Base-by-base conservation (phyloP, 805 yeast species). In the Tetrapisispora phaffii region DNA sequence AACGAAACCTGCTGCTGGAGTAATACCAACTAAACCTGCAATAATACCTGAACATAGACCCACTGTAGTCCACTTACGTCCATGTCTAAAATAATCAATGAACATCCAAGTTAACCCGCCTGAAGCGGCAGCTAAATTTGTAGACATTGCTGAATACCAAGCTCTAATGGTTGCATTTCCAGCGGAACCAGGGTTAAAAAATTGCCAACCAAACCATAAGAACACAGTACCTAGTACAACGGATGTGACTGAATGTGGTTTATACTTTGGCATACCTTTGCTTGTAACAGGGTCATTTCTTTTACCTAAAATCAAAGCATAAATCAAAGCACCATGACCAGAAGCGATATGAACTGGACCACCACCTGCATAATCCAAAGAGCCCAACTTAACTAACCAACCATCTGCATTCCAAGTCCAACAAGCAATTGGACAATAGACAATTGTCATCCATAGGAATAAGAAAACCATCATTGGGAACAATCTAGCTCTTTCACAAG, bases 321-420 rank as follows among this genome's bases (percentile, higher is more conserved):
- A 90, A 47, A 96, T 90, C 52, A 93, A 73, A 42, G 97, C 97
- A 63, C 95, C 94, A 55, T 81, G 85, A 55, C 98, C 98, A 32
- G 96, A 85, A 56, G 88, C 71, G 70, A 85, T 86, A 70, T 93
- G 98, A 49, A 93, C 97, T 50, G 97, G 96, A 51, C 96, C 96
- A 62, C 97, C 97, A 62, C 98, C 98, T 20, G 98, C 98, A 62
- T 85, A 93, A 71, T 93, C 98, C 49, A 87, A 75, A 32, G 89
- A 82, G 52, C 97, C 97, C 44, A 90, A 73, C 39, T 68, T 67
- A 45, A 73, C 76, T 53, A 90, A 74, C 98, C 97, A 93, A 44
- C 98, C 98, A 47, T 76, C 76, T 22, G 82, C 76, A 66, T 90
- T 90, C 98, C 98, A 93, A 22, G 95, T 85, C 97, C 97, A 90